These are phyloP conservation scores for Staphylotrichum tortipilum DNA, from an alignment of 495 filamentous ascomycete species.

Conservation along the genomic window DNA sequence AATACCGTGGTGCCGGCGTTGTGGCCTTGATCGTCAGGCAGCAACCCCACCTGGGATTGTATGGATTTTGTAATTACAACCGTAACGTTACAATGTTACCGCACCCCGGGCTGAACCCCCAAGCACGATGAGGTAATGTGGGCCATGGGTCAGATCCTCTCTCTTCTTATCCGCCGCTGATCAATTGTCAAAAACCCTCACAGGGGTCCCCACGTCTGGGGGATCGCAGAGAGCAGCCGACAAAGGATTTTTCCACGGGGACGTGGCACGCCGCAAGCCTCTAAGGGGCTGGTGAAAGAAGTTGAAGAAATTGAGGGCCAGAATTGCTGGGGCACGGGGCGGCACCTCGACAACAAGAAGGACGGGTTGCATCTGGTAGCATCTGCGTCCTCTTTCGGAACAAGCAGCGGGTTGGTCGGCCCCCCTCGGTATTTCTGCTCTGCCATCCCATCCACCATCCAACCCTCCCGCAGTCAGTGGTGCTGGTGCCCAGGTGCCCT, in stretches of 20 bases:
- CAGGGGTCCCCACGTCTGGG: neutral
- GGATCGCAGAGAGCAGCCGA: neutral
- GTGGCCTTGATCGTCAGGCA: slow-evolving; percentile 4
- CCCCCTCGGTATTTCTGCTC: too few relatives aligned
- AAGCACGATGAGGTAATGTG: slow-evolving; percentile 4
- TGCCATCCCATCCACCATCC: too few relatives aligned
- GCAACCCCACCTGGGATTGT: neutral
- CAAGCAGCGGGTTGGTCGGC: neutral
- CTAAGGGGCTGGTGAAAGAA: too few relatives aligned
- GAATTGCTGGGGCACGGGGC: too few relatives aligned
- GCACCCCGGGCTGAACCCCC: too few relatives aligned
- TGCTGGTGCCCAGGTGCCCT: neutral
- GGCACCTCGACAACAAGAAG: too few relatives aligned
- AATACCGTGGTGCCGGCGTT: slow-evolving; percentile 9
- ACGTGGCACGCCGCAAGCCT: too few relatives aligned
- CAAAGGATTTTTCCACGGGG: too few relatives aligned
- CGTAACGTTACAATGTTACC: neutral
- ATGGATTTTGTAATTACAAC: neutral
- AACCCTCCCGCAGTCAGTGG: too few relatives aligned
- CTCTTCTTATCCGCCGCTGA: too few relatives aligned
- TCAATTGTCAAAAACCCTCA: neutral
- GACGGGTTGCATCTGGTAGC: too few relatives aligned
- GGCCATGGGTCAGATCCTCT: neutral
- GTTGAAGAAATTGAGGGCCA: too few relatives aligned
- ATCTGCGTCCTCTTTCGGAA: neutral